Conservation (phyloP, 495 filamentous ascomycete genomes). For the Bathelium albidoporum region DNA sequence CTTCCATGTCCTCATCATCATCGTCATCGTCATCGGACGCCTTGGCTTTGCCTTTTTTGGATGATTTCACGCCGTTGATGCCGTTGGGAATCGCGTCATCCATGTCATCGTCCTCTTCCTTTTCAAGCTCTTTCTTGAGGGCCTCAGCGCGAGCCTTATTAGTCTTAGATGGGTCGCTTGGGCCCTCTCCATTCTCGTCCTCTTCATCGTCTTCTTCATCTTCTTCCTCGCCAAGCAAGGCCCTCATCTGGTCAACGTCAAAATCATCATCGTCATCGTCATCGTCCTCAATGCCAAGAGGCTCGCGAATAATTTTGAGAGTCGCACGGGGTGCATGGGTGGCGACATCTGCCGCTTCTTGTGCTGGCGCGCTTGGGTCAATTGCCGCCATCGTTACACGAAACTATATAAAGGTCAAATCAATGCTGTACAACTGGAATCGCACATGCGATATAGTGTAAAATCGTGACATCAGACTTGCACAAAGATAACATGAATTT, state of each 20-base stretch:
- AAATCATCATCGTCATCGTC: slow-evolving; percentile 43
- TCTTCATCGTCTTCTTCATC: slow-evolving; percentile 47
- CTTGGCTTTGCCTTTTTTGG: slow-evolving; percentile 74
- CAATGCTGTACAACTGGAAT: neutral
- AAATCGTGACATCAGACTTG: no score
- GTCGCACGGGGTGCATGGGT: slow-evolving; percentile 62
- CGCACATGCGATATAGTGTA: neutral
- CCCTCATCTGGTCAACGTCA: slow-evolving; percentile 56
- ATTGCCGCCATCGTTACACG: slow-evolving; percentile 98
- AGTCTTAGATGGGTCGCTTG: slow-evolving; percentile 78
- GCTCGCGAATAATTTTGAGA: slow-evolving; percentile 73
- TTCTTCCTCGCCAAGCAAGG: slow-evolving; percentile 50
- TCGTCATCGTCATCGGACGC: slow-evolving; percentile 48
- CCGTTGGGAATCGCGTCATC: slow-evolving; percentile 54
- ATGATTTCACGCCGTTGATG: slow-evolving; percentile 54
- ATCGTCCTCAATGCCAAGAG: slow-evolving; percentile 31
- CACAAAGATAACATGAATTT: no score
- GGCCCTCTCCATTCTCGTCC: slow-evolving; percentile 73
- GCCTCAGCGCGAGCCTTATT: slow-evolving; percentile 70
- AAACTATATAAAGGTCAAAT: slow-evolving; percentile 45
- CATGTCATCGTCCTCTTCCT: slow-evolving; percentile 27
- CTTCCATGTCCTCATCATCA: slow-evolving; percentile 48
- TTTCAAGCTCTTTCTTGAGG: slow-evolving; percentile 37
- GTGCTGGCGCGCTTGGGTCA: slow-evolving; percentile 67
- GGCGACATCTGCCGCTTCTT: slow-evolving; percentile 49